phyloP scores from a whole-genome alignment of 495 filamentous ascomycete genomes.

The Hamigera avellanea region DNA sequence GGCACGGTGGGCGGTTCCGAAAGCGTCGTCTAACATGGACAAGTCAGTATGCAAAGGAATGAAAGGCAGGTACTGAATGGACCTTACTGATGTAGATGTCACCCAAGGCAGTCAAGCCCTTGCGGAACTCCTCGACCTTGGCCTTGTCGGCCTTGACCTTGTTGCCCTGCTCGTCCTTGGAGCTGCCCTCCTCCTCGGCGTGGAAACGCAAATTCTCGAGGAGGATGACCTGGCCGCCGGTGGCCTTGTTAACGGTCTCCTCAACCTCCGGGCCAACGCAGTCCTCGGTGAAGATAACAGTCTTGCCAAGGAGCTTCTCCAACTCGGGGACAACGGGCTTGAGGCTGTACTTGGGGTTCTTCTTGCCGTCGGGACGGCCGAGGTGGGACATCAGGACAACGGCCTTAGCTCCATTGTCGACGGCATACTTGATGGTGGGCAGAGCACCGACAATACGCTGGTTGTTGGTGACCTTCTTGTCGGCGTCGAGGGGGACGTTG shows the following conservation, averaged over 20 bases:
- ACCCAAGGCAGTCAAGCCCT: constrained; percentile 85
- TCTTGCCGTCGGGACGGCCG: constrained; percentile 84
- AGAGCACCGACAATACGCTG: constrained; percentile 96
- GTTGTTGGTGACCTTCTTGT: constrained; percentile 92
- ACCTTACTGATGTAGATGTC: constrained; percentile 95
- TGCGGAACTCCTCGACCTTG: constrained; percentile 85
- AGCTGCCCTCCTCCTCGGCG: constrained; percentile 92
- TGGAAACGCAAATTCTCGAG: constrained; percentile 98
- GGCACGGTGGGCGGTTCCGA: constrained; percentile 94
- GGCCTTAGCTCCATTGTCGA: constrained; percentile 87
- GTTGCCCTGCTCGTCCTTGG: constrained; percentile 82
- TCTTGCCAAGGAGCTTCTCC: constrained; percentile 73
- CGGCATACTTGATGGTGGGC: constrained; percentile 96
- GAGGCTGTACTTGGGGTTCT: constrained; percentile 84
- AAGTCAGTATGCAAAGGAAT: not conserved
- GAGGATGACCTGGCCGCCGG: constrained; percentile 74
- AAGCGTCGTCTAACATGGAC: constrained; percentile 70
- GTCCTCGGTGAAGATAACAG: constrained; percentile 80
- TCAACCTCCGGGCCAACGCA: constrained; percentile 84
- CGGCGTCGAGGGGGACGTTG: constrained; percentile 89
- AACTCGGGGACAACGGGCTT: constrained; percentile 87
- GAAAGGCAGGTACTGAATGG: no score
- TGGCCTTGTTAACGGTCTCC: constrained; percentile 74
- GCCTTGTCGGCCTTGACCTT: constrained; percentile 96
- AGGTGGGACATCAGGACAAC: constrained; percentile 98